Evolutionary conservation across 495 filamentous ascomycete genomes (phyloP), one percentile per base, ranked within the genome.

Genomic region (Podospora sp.): DNA sequence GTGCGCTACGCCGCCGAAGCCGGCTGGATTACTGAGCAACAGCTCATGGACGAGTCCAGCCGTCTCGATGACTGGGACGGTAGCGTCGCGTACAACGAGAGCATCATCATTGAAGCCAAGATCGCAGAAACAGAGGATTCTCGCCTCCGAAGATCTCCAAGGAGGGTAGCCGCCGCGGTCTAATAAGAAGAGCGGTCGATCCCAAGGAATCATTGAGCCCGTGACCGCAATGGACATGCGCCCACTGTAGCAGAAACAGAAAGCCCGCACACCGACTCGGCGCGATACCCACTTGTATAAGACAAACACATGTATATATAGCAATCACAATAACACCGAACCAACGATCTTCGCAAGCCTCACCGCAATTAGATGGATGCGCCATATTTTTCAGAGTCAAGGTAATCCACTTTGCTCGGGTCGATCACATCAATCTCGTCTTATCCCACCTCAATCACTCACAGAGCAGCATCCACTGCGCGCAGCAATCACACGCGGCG

Each of bases 1-100:
- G 77, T 83, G 24, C 62, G 72, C 24, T 84, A 78, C 63, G 79
- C 79, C 24, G 69, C 79, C 11, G 81, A 83, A 68, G 70, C 76
- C 4, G 82, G 80, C 18, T 84, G 81, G 81, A 65, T 84, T 12
- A 75, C 71, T 2, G 76, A 79, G 69, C 73, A 76, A n/a, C 79
- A 84, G 70, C 33, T 84, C 58, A 71, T 79, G 72, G 81, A 71
- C 5, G 75, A 69, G 6, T 57, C 72, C 60, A 70, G 72, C 16
- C 70, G 75, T 12, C 29, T 68, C 0, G 74, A 75, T 62, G 75
- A 70, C 56, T 74, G 73, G 65, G 73, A 72, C 22, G 76, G 75
- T 20, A 60, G 56, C 26, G 21, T 77, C 35, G 49, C 60, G 33
- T 57, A 50, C 22, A 68, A 66, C 6, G 68, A 65, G 35, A 57